These are phyloP conservation scores for Teunomyces kruisii DNA, from an alignment of 805 yeast species.

Conservation along the genomic window DNA sequence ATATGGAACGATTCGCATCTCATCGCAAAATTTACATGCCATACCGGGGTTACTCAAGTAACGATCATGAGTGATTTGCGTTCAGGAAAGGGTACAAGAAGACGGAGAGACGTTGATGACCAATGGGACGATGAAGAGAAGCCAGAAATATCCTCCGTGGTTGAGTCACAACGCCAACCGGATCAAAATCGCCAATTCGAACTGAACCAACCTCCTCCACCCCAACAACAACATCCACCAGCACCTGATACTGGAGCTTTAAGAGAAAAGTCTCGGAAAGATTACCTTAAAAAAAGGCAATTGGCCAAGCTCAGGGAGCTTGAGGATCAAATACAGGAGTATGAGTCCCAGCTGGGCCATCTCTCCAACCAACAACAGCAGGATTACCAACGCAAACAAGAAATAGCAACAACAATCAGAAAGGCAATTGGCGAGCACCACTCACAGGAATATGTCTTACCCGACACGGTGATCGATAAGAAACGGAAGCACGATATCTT, in stretches of 20 bases:
- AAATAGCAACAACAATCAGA: conserved; percentile 16
- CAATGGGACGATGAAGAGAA: conserved; percentile 7
- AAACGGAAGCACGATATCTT: conserved; percentile 55
- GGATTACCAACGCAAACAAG: conserved; percentile 18
- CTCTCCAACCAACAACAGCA: conserved; percentile 9
- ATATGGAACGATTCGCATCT: conserved; percentile 3
- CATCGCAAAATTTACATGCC: conserved; percentile 1
- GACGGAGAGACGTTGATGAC: conserved; percentile 6
- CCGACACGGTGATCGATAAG: conserved; percentile 22
- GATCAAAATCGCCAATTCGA: neutral
- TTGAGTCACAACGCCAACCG: neutral
- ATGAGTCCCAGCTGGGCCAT: conserved; percentile 1
- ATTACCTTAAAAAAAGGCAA: conserved; percentile 22
- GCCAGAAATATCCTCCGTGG: neutral
- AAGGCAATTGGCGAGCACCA: conserved; percentile 5
- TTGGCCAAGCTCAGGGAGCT: conserved; percentile 14
- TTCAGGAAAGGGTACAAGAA: conserved; percentile 9
- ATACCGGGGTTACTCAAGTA: neutral
- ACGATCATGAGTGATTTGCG: neutral
- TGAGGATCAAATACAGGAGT: conserved; percentile 12
- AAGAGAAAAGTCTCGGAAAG: conserved; percentile 15
- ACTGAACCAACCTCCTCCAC: neutral
- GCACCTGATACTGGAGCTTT: neutral
- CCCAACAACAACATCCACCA: neutral
- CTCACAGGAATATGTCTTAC: conserved; percentile 4